A percentile compares a stretch with the other conserved stretches of the same genome.
phyloP scores from a whole-genome alignment of 306 rosid genomes.

The Prunus persica region Prunus_persica_NCBIv2 NC_034010.1:3914501-3915000 shows the following conservation, averaged over 20 bases:
- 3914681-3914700: neutral
- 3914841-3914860: slow-evolving; percentile 74
- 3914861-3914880: slow-evolving; percentile 77
- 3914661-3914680: neutral
- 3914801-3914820: slow-evolving; percentile 51
- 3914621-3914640: neutral
- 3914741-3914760: neutral
- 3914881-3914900: slow-evolving; percentile 71
- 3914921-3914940: slow-evolving; percentile 9
- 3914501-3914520: neutral
- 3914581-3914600: neutral
- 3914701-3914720: neutral
- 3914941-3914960: neutral
- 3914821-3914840: slow-evolving; percentile 81
- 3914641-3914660: neutral
- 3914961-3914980: neutral
- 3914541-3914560: neutral
- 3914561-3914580: neutral
- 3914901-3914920: slow-evolving; percentile 40
- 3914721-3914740: neutral
- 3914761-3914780: neutral
- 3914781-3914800: neutral
- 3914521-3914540: neutral
- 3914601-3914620: neutral
- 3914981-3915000: neutral